phyloP scores from a whole-genome alignment of 2,329 filamentous ascomycete genomes.

The Sporothrix brunneoviolacea region DNA sequence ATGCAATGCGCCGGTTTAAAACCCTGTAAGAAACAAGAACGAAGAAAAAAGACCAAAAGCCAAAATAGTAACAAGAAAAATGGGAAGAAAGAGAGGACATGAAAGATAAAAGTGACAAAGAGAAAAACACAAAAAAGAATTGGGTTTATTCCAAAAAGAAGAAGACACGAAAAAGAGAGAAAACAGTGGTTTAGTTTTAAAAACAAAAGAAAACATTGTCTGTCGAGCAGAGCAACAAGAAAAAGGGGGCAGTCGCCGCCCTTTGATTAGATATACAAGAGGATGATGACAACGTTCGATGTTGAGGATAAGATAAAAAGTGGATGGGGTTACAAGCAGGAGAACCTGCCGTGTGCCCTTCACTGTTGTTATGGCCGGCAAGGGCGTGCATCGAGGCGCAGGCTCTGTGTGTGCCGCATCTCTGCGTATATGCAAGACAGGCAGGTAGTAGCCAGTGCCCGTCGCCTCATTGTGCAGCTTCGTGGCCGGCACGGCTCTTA shows the following conservation, averaged over 20 bases:
- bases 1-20: conserved; percentile 17
- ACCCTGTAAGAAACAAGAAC: conserved; percentile 3
- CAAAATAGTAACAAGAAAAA: not conserved
- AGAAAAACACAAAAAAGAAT: not conserved
- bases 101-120: not conserved
- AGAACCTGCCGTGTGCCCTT: no score
- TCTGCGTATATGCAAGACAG: no score
- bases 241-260: not conserved
- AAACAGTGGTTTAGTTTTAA: no score
- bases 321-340: no score
- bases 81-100: not conserved
- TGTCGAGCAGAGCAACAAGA: not conserved
- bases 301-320: no score
- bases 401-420: not conserved
- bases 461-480: not conserved
- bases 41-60: not conserved
- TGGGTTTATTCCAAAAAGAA: not conserved
- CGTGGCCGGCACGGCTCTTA: not conserved
- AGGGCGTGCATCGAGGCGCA: not conserved
- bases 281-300: no score
- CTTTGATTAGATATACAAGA: not conserved
- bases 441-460: no score
- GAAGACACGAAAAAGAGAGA: not conserved
- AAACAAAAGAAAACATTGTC: not conserved
- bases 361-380: not conserved